A percentile compares a stretch with the other conserved stretches of the same genome.
Conservation (phyloP, 73 alveolate genomes). For the Stentor coeruleus region DNA sequence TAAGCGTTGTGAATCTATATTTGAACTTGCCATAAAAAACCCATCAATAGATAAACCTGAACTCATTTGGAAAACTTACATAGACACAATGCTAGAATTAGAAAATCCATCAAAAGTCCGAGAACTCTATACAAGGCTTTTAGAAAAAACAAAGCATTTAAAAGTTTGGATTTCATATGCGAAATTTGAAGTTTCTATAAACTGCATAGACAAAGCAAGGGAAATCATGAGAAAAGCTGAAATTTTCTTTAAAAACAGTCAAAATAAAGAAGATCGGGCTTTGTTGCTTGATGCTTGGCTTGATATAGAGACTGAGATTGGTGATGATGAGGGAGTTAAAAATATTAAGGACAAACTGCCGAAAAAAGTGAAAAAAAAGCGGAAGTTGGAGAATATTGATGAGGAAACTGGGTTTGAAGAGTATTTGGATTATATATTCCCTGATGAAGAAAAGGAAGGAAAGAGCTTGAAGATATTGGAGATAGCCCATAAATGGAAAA, state of each 20-base stretch:
- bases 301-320: conserved; percentile 58
- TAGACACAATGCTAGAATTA: conserved; percentile 63
- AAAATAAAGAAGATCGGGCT: conserved; percentile 79
- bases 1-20: conserved; percentile 76
- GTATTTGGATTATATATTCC: conserved; percentile 80
- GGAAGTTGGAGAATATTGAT: conserved; percentile 63
- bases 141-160: conserved; percentile 71
- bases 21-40: conserved; percentile 62
- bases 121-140: conserved; percentile 53
- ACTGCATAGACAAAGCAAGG: conserved; percentile 45
- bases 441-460: conserved; percentile 70
- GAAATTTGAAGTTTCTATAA: conserved; percentile 63
- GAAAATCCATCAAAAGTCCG: conserved; percentile 62
- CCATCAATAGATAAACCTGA: conserved; percentile 78
- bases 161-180: conserved; percentile 86
- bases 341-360: conserved; percentile 64
- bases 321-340: conserved; percentile 43
- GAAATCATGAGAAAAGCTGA: conserved; percentile 53
- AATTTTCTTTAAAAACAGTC: conserved; percentile 54
- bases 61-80: conserved; percentile 76
- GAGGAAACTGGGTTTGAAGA: conserved; percentile 88
- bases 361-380: conserved; percentile 65
- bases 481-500: conserved; percentile 74
- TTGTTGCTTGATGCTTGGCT: conserved; percentile 73
- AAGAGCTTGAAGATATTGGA: conserved; percentile 60